These are phyloP conservation scores for Xylaria scruposa DNA, from an alignment of 495 filamentous ascomycete genomes.

Conservation along the genomic window DNA sequence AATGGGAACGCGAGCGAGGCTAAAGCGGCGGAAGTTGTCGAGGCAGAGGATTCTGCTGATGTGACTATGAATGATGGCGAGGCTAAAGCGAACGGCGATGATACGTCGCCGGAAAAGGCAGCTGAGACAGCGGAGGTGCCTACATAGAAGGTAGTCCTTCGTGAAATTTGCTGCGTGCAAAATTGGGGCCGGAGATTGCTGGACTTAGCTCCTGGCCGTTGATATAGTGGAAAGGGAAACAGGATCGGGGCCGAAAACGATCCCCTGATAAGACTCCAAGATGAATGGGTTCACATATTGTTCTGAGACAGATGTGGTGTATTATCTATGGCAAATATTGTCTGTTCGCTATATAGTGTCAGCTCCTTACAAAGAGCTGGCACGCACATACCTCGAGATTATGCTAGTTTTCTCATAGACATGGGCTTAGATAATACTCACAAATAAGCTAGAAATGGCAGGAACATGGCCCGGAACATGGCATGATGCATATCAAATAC, in stretches of 20 bases:
- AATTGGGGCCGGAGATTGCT: not conserved
- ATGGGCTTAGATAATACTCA: not conserved
- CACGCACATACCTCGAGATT: not conserved
- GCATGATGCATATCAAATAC: not conserved
- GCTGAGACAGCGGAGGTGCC: slow-evolving; percentile 13
- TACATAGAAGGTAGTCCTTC: not conserved
- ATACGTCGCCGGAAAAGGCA: slow-evolving; percentile 15
- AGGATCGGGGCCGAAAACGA: not conserved
- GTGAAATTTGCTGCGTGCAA: not conserved
- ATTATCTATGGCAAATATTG: not conserved
- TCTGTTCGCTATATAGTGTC: not conserved
- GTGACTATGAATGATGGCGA: slow-evolving; percentile 1
- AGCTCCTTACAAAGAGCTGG: not conserved
- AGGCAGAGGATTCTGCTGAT: not conserved
- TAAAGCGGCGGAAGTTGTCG: slow-evolving; percentile 19
- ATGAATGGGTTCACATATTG: not conserved
- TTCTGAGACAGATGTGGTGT: not conserved
- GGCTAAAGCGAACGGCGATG: slow-evolving; percentile 23
- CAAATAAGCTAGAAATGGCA: too few species aligned
- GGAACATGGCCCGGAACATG: not conserved
- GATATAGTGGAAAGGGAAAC: not conserved
- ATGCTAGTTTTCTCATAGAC: not conserved
- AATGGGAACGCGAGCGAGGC: slow-evolving; percentile 28
- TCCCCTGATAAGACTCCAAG: not conserved
- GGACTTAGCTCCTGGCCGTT: not conserved